These are phyloP conservation scores for Babesia bovis DNA, from an alignment of 169 alveolate genomes.

Conservation along the genomic window DNA sequence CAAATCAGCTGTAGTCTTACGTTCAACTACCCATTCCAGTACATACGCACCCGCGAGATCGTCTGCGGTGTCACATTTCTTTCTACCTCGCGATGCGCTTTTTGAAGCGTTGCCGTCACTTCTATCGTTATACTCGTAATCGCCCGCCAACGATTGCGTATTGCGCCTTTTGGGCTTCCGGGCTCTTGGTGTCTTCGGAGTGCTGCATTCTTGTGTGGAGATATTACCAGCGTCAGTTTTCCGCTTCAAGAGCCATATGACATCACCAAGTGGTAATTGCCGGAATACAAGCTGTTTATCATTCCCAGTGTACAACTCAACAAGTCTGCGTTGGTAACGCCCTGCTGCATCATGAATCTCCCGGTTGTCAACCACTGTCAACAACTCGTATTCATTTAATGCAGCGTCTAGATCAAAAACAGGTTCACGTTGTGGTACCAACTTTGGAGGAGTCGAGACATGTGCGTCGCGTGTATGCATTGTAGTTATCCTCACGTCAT, in stretches of 20 bases:
- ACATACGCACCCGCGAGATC: conserved; percentile 71
- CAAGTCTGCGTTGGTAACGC: conserved; percentile 61
- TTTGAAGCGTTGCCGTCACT: background rate
- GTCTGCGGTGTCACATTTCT: conserved; percentile 16
- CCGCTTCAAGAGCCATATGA: conserved; percentile 69
- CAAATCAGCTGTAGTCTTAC: conserved; percentile 81
- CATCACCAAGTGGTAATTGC: conserved; percentile 79
- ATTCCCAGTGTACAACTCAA: conserved; percentile 47
- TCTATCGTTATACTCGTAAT: background rate
- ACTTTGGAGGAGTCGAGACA: conserved; percentile 16
- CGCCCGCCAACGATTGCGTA: background rate
- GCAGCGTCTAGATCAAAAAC: conserved; percentile 24
- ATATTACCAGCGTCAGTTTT: background rate
- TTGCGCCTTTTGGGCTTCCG: background rate
- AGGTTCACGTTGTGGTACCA: no score
- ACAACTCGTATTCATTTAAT: conserved; percentile 51
- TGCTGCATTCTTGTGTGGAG: background rate
- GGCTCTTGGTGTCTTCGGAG: background rate
- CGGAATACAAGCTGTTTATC: conserved; percentile 47
- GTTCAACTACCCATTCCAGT: conserved; percentile 82
- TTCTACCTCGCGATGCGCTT: background rate
- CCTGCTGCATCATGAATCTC: conserved; percentile 66
- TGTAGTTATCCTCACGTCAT: background rate
- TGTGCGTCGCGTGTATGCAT: background rate
- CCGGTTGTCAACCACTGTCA: conserved; percentile 77